phyloP scores from a whole-genome alignment of 2,329 filamentous ascomycete genomes.

The Phialemoniopsis sp. region DNA sequence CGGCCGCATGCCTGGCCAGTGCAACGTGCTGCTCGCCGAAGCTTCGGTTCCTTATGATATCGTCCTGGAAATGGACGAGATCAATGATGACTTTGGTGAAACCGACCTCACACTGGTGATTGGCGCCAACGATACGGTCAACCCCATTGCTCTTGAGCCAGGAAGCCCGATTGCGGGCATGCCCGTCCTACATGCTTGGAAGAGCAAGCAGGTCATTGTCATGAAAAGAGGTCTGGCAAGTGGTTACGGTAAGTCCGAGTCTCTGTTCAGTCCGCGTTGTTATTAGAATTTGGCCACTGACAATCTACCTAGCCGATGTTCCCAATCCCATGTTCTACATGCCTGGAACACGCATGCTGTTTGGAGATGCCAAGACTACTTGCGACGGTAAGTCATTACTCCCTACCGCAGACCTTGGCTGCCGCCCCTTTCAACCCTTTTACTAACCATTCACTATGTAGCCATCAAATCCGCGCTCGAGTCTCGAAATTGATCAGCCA shows the following conservation, averaged over 20 bases:
- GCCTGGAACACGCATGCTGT: conserved; percentile 85
- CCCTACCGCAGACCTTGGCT: no score
- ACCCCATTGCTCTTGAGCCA: conserved; percentile 81
- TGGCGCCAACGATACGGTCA: conserved; percentile 89
- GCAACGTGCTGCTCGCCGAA: conserved; percentile 85
- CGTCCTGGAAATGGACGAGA: conserved; percentile 92
- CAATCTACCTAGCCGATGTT: conserved; percentile 72
- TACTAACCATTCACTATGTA: neutral
- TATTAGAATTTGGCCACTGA: no score
- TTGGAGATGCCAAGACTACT: conserved; percentile 81
- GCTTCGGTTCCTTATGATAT: conserved; percentile 88
- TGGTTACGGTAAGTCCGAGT: conserved; percentile 63
- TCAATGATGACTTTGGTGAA: conserved; percentile 85
- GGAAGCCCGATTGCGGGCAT: conserved; percentile 85
- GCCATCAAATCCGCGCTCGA: conserved; percentile 26
- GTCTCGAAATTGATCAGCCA: conserved; percentile 12
- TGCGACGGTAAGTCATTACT: conserved; percentile 68
- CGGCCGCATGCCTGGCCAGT: conserved; percentile 89
- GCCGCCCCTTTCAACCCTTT: neutral
- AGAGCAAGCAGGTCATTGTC: conserved; percentile 87
- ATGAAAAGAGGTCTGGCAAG: conserved; percentile 92
- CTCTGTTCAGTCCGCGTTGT: conserved; percentile 4
- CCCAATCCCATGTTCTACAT: conserved; percentile 93
- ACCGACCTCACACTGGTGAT: conserved; percentile 87
- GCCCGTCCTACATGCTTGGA: conserved; percentile 90